Percentiles rank a stretch among this genome's conserved stretches.
These are phyloP conservation scores for Scheffersomyces titani DNA, from an alignment of 1,139 yeast species.

Conservation along the genomic window DNA sequence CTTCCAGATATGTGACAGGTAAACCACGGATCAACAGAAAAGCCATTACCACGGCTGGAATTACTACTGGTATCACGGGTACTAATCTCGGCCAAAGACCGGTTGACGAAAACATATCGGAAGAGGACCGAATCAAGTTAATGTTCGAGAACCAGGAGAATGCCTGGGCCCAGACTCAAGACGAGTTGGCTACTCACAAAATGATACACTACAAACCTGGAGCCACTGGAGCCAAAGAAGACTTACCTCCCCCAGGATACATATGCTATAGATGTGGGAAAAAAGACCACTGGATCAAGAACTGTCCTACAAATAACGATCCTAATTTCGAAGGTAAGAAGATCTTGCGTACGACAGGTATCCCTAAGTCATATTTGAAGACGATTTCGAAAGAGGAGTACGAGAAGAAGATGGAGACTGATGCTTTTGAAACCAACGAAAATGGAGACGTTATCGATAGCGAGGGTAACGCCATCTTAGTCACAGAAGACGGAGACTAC, in stretches of 20 bases:
- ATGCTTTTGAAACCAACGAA: constrained; percentile 42
- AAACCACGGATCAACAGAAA: constrained; percentile 61
- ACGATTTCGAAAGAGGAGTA: constrained; percentile 58
- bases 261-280: constrained; percentile 96
- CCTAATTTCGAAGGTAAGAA: constrained; percentile 93
- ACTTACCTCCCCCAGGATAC: constrained; percentile 92
- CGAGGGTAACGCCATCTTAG: constrained; percentile 72
- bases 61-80: constrained; percentile 18
- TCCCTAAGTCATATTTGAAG: constrained; percentile 88
- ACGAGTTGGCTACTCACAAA: constrained; percentile 78
- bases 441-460: constrained; percentile 56
- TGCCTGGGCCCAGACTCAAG: constrained; percentile 95
- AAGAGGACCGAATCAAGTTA: constrained; percentile 83
- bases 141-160: constrained; percentile 93
- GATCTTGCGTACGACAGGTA: constrained; percentile 93
- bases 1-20: constrained; percentile 84
- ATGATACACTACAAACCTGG: constrained; percentile 57
- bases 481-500: constrained; percentile 92
- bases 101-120: constrained; percentile 51
- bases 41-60: constrained; percentile 26
- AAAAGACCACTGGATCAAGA: constrained; percentile 94
- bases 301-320: constrained; percentile 92
- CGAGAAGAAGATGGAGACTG: constrained; percentile 59
- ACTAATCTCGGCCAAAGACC: constrained; percentile 12
- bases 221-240: constrained; percentile 35